Evolutionary conservation across 2,329 filamentous ascomycete species (phyloP).

Genomic region (Colletotrichum godetiae): DNA sequence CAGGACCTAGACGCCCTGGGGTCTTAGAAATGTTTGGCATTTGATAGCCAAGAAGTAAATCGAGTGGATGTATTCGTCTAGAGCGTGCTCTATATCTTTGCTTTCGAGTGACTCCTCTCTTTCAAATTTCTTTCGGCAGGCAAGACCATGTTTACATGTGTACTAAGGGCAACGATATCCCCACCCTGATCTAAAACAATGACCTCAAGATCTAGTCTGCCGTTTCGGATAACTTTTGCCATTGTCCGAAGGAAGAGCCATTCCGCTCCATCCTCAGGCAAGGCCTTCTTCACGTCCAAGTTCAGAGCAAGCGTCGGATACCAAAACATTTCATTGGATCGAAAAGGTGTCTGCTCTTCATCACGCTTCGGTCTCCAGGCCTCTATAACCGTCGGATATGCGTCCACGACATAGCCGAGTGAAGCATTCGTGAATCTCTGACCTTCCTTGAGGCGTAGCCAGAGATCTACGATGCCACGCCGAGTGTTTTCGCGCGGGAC

Average conservation of each 20-base stretch:
- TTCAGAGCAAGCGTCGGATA: conserved; percentile 82
- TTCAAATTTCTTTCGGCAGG: conserved; percentile 36
- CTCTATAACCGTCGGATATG: conserved; percentile 75
- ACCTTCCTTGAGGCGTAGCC: conserved; percentile 71
- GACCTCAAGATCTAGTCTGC: conserved; percentile 80
- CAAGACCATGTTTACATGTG: conserved; percentile 35
- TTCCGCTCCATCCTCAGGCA: conserved; percentile 76
- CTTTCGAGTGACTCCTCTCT: conserved; percentile 19
- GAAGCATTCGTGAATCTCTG: conserved; percentile 72
- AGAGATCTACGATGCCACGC: conserved; percentile 63
- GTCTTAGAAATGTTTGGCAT: too few relatives aligned
- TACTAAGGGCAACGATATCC: conserved; percentile 44
- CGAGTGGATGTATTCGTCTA: background rate
- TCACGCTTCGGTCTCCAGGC: conserved; percentile 48
- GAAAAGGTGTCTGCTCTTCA: conserved; percentile 47
- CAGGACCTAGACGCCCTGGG: too few relatives aligned
- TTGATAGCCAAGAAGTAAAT: too few relatives aligned
- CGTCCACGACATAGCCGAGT: conserved; percentile 75
- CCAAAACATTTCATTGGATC: conserved; percentile 64
- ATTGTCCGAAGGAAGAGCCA: conserved; percentile 77
- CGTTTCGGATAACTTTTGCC: conserved; percentile 76
- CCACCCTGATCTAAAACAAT: conserved; percentile 65
- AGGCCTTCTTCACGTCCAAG: conserved; percentile 78
- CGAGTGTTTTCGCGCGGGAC: conserved; percentile 25
- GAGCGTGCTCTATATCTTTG: conserved; percentile 1